Percentiles rank a stretch among this genome's conserved stretches.
Evolutionary conservation across 2,329 filamentous ascomycete genomes (phyloP).

Genomic region (Paraconiothyrium sp.): DNA sequence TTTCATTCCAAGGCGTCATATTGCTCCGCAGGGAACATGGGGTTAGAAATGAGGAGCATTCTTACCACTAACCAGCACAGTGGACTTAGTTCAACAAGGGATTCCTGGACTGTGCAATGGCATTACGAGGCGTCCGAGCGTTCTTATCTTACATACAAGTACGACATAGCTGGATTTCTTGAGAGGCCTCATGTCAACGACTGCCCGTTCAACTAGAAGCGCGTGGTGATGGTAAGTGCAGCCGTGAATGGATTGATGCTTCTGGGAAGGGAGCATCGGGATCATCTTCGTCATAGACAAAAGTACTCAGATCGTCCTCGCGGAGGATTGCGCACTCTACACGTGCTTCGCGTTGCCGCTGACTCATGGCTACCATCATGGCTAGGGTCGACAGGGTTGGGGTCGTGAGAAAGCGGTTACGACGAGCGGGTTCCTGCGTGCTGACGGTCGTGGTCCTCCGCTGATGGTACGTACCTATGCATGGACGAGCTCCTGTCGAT

Average conservation of each 20-base stretch:
- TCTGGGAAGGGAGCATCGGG: background rate
- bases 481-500: background rate
- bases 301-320: background rate
- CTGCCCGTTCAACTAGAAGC: background rate
- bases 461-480: background rate
- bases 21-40: background rate
- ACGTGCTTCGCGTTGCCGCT: background rate
- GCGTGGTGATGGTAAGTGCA: background rate
- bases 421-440: constrained; percentile 1
- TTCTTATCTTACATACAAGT: background rate
- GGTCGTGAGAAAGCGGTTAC: background rate
- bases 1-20: background rate
- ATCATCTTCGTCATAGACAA: too few relatives aligned
- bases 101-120: background rate
- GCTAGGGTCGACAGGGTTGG: background rate
- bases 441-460: background rate
- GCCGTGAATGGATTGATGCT: background rate
- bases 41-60: background rate
- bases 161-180: background rate
- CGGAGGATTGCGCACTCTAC: background rate
- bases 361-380: background rate
- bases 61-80: background rate
- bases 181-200: background rate
- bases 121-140: background rate
- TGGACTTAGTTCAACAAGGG: background rate